Percentiles rank a stretch among this genome's conserved stretches.
phyloP scores from a whole-genome alignment of 202 grass and related monocot species.

The Setaria viridis region DNA sequence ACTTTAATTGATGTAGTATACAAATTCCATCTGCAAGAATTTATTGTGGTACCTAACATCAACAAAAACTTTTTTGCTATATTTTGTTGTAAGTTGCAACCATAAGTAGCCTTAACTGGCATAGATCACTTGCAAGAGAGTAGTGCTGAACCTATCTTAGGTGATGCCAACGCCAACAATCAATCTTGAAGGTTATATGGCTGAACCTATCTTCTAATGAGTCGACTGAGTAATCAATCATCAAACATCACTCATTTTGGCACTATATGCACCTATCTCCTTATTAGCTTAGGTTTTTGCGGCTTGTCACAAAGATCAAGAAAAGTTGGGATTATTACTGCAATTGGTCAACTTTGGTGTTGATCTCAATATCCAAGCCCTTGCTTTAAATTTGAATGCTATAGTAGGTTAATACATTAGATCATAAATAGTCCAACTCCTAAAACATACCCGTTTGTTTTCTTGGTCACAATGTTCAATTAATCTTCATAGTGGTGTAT shows the following conservation, averaged over 20 bases:
- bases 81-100: not conserved
- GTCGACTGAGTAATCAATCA: not conserved
- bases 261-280: not conserved
- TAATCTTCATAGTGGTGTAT: slow-evolving; percentile 8
- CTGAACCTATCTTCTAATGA: not conserved
- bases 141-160: not conserved
- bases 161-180: not conserved
- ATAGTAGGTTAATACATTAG: not conserved
- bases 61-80: slow-evolving; percentile 8
- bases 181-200: not conserved
- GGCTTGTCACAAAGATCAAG: slow-evolving; percentile 2
- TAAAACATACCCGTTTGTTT: not conserved
- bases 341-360: not conserved
- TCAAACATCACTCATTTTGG: not conserved
- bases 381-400: not conserved
- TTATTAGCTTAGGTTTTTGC: too few species aligned
- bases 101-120: not conserved
- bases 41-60: not conserved
- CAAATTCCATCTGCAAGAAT: not conserved
- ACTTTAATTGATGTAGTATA: not conserved
- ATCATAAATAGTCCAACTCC: slow-evolving; percentile 12
- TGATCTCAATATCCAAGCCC: not conserved
- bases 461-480: not conserved
- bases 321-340: not conserved
- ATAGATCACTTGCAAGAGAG: slow-evolving; percentile 13